Evolutionary conservation across 2,329 filamentous ascomycete species (phyloP), one percentile per base, ranked within the genome.

Genomic region (Plenodomus biglobosus): DNA sequence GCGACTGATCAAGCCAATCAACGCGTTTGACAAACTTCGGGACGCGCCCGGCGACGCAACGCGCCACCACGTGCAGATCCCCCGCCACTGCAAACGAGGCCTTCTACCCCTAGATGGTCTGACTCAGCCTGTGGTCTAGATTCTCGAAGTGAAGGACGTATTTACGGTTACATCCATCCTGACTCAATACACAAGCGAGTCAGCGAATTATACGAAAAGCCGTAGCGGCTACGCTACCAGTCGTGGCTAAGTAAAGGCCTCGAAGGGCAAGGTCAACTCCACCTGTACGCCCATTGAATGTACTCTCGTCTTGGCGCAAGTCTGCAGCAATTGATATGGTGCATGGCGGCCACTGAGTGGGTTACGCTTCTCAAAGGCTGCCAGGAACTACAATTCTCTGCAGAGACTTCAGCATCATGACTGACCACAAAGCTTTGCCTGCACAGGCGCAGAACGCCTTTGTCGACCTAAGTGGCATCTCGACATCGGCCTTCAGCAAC

Each of bases 401-500:
- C 32, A n/a, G 13, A n/a, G 16, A 13, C 5, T 2, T 15, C 20
- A 39, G 18, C 37, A 54, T 16, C 19, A 67, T 66, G 61, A 40
- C 54, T 24, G 44, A 42, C 22, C 44, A 50, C 13, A 49, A 38
- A 24, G 38, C 56, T 8, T 19, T 44, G 13, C 48, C 53, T 19
- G 58, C 48, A 3, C 58, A 61, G 36, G 50, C 56, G 6, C 51
- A 38, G 39, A 65, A 62, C 30, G 57, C 56, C 3, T 72, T 70
- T 39, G 65, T 71, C 54, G 75, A 78, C 52, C 63, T 77, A 8
- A 73, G 69, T 39, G 71, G 71, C 16, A 57, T 71, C 18, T 64
- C 64, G 2, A 67, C 68, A 35, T 62, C 49, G 39, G 62, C 54
- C 32, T 77, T 75, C 37, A 80, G 83, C 64, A 95, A 94, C 58